Evolutionary conservation across 2,329 filamentous ascomycete species (phyloP), one percentile per base, ranked within the genome.

Genomic region (Arthrobotrys iridis): DNA sequence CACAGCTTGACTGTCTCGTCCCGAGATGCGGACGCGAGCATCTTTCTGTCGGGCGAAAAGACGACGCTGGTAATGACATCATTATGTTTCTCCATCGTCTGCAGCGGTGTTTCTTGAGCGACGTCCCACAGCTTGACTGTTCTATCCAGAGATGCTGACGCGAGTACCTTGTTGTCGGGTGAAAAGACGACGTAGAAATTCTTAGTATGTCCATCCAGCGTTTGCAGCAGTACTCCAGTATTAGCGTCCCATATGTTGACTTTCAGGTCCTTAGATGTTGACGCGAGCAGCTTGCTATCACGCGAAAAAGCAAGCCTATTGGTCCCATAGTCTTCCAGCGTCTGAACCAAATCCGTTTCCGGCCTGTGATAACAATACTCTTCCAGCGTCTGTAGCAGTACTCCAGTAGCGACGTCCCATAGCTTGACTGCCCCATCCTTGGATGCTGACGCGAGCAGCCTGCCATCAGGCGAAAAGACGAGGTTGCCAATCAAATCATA

Each of bases 361-460:
- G n/a, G n/a, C n/a, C n/a, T n/a, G n/a, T n/a, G n/a, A n/a, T n/a
- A n/a, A n/a, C n/a, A n/a, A n/a, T n/a, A n/a, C n/a, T n/a, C n/a
- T n/a, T n/a, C n/a, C n/a, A n/a, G n/a, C n/a, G n/a, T n/a, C n/a
- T n/a, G n/a, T n/a, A n/a, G n/a, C n/a, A n/a, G n/a, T n/a, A n/a
- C n/a, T n/a, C n/a, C n/a, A n/a, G n/a, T n/a, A n/a, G n/a, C n/a
- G n/a, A n/a, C n/a, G n/a, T n/a, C 20, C 40, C 40, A 43, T 18
- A 43, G n/a, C 40, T 5, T 43, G 20, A 7, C n/a, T 15, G 5
- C 8, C 58, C 30, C 33, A 64, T 46, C 13, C n/a, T 7, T 5
- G 45, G 55, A 48, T 6, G 22, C 30, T 30, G 33, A 43, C n/a
- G 63, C 67, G 13, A 60, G 59, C 1, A 67, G 1, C 11, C 33